Conservation (phyloP, 179 eudicot genomes). For the Beta macrorhiza region DNA sequence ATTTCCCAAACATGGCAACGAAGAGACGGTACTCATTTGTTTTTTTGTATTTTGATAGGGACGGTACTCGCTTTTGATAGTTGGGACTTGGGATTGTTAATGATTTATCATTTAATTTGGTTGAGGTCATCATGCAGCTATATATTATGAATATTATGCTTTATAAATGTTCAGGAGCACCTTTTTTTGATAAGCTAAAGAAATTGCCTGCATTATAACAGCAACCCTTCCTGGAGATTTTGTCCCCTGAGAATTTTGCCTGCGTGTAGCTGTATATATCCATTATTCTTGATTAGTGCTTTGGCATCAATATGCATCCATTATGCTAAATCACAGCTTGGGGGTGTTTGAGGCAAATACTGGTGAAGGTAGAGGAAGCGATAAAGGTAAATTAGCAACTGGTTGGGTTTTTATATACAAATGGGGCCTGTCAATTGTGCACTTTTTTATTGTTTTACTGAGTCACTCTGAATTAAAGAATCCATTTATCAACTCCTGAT, state of each 20-base stretch:
- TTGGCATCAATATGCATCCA: neutral
- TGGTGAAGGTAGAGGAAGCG: neutral
- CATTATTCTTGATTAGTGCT: neutral
- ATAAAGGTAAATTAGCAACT: neutral
- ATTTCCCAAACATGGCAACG: constrained; percentile 80
- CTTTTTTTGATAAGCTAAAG: neutral
- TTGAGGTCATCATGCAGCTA: neutral
- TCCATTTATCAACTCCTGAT: too few species aligned
- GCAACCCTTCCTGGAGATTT: neutral
- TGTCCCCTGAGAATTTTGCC: neutral
- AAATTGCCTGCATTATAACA: neutral
- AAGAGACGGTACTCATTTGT: constrained; percentile 64
- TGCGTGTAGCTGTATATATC: neutral
- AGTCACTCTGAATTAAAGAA: neutral
- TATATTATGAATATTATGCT: neutral
- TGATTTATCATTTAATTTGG: neutral
- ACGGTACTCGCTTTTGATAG: neutral
- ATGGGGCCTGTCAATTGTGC: neutral
- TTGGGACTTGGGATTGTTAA: neutral
- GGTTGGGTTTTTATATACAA: neutral
- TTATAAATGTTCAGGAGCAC: neutral
- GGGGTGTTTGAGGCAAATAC: neutral
- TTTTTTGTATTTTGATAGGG: too few species aligned
- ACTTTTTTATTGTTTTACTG: neutral
- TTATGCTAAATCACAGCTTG: neutral